Evolutionary conservation across 352 stramenopile species (phyloP).

Genomic region (Phytophthora macrochlamydospora): DNA sequence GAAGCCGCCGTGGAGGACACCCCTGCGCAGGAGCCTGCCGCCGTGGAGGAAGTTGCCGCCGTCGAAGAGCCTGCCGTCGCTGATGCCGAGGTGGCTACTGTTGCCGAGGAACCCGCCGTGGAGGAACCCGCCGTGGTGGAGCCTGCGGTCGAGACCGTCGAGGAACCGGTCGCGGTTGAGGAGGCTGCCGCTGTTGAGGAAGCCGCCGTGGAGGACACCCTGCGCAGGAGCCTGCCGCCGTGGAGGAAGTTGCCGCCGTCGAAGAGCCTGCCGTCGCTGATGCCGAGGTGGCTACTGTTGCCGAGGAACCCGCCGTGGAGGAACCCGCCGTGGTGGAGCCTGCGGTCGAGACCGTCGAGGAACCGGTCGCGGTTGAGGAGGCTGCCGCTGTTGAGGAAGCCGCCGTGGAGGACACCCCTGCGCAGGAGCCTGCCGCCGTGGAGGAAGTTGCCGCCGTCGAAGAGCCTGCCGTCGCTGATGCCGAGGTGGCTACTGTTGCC

Average conservation of each 20-base stretch:
- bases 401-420: neutral
- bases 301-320: neutral
- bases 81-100: neutral
- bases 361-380: neutral
- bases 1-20: neutral
- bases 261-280: neutral
- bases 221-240: conserved; percentile 1
- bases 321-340: neutral
- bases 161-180: neutral
- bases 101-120: neutral
- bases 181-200: neutral
- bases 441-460: neutral
- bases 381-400: neutral
- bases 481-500: neutral
- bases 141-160: neutral
- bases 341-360: neutral
- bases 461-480: neutral
- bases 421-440: conserved; percentile 2
- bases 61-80: neutral
- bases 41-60: neutral
- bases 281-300: neutral
- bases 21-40: neutral
- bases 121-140: neutral
- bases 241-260: neutral
- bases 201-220: neutral